Evolutionary conservation across 2,329 filamentous ascomycete species (phyloP), one percentile per base, ranked within the genome.

Genomic region (Claviceps arundinis): DNA sequence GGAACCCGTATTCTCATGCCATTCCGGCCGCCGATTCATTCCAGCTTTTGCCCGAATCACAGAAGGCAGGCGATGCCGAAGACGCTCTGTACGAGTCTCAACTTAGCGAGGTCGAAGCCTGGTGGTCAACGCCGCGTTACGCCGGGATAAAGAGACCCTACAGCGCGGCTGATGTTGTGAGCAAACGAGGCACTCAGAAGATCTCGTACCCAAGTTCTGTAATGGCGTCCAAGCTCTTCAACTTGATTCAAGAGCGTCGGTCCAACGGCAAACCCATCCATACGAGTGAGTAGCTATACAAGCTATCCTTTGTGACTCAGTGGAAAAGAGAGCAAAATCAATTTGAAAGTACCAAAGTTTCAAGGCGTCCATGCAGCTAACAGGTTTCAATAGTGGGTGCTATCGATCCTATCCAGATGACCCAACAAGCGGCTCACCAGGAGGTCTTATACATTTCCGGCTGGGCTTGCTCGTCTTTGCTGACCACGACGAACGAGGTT

Each of bases 341-440:
- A 11, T 8, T 7, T 19, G 16, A 19, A 16, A 14, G 2, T 26
- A 40, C 9, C 4, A 11, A 34, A 34, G 9, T 11, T 34, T 4
- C 30, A 24, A 17, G 9, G 6, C 30, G 26, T 9, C 8, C 11
- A 16, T 37, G 4, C 37, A 34, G 22, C 50, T 52, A 30, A 54
- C 44, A 16, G 6, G 11, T 37, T 34, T 9, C 5, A 50, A 0
- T 56, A 91, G 87, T 98, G 86, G 93, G 93, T 60, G 93, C 90
- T 55, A 94, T 98, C 69, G 93, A 98, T 65, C 93, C 93, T n/a
- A 83, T 97, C 11, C 93, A 98, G 72, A 97, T 98, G 93, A 95
- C 93, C 48, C 93, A 98, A 68, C 93, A 97, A 73, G 93, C 93
- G 16, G 81, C 87, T 5, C 87, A 97, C 70, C 93, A 97, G 66